Percentiles rank a stretch among this genome's conserved stretches.
Evolutionary conservation across 169 alveolate species (phyloP).

Genomic region (Cryptosporidium sp.): DNA sequence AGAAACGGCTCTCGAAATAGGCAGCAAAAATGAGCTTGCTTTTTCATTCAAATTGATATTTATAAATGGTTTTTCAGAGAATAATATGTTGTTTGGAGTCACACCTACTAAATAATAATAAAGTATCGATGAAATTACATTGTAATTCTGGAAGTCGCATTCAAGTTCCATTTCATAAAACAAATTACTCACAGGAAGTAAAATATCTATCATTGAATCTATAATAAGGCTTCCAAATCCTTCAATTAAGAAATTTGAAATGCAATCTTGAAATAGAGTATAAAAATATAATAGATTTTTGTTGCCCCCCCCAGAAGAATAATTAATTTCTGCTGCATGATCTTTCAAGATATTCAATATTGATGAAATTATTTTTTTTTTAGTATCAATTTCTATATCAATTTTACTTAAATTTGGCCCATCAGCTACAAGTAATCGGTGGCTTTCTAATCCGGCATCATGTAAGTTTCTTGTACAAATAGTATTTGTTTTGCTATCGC

Average conservation of each 20-base stretch:
- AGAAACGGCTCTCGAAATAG: conserved; percentile 34
- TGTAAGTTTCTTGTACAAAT: background rate
- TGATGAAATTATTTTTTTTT: conserved; percentile 11
- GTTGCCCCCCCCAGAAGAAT: background rate
- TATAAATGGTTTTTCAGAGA: background rate
- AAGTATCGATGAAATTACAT: background rate
- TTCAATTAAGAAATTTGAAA: conserved; percentile 43
- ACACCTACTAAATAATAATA: conserved; percentile 23
- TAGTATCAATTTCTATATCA: background rate
- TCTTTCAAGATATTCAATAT: conserved; percentile 6
- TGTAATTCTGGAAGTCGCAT: background rate
- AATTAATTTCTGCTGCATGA: background rate
- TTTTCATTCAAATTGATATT: background rate
- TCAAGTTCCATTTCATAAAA: background rate
- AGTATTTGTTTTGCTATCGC: background rate
- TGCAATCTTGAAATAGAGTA: conserved; percentile 35
- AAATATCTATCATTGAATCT: conserved; percentile 36
- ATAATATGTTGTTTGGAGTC: background rate
- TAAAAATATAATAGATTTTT: conserved; percentile 3
- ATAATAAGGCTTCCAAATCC: background rate
- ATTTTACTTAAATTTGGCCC: background rate
- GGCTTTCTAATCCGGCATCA: background rate
- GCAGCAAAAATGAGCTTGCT: conserved; percentile 4
- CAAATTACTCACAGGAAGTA: conserved; percentile 14
- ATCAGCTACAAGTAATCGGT: background rate